phyloP scores from a whole-genome alignment of 371 early-diverging fungal genomes.

The Actinomortierella ambigua region DNA sequence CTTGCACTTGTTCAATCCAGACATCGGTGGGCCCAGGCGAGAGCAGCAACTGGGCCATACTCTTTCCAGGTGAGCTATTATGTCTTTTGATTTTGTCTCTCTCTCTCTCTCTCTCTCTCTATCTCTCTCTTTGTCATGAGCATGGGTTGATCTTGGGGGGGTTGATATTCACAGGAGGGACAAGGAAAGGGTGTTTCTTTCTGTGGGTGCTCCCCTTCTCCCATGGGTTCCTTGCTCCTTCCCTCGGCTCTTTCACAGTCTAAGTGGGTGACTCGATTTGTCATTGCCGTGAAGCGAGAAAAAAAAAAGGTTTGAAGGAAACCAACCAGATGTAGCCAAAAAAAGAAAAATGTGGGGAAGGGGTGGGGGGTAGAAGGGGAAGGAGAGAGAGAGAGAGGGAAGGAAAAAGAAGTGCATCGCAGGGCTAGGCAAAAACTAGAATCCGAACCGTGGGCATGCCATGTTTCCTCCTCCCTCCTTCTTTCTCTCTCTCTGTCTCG shows the following conservation, averaged over 20 bases:
- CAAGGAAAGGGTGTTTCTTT: neutral
- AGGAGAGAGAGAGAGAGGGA: conserved; percentile 1
- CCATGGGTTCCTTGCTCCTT: neutral
- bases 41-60: conserved; percentile 41
- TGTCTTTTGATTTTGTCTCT: too few species aligned
- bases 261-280: too few species aligned
- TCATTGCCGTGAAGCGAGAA: neutral
- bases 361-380: neutral
- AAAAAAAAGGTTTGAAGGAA: too few species aligned
- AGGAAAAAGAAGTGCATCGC: neutral
- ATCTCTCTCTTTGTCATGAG: too few species aligned
- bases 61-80: conserved; percentile 35
- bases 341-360: conserved; percentile 48
- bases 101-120: neutral
- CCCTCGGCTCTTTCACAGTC: neutral
- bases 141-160: too few species aligned
- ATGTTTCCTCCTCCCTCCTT: too few species aligned
- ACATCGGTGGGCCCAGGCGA: conserved; percentile 26
- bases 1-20: conserved; percentile 9
- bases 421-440: neutral
- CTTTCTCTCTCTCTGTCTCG: conserved; percentile 32
- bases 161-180: neutral
- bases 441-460: too few species aligned
- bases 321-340: conserved; percentile 38
- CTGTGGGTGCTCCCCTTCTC: neutral